Evolutionary conservation across 2,329 filamentous ascomycete species (phyloP).

Genomic region (Knufia petricola): DNA sequence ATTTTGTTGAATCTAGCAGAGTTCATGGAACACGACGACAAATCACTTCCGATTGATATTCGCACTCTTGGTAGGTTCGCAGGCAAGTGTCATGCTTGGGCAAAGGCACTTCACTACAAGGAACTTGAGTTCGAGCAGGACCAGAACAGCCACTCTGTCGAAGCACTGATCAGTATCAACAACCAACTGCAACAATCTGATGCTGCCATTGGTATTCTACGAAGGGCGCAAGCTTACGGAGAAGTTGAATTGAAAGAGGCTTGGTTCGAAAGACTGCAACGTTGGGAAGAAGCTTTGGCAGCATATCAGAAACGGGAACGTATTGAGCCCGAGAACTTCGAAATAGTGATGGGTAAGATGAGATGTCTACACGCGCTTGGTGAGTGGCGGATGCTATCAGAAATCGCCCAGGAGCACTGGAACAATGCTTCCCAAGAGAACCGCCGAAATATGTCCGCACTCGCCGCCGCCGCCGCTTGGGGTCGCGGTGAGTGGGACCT

Average conservation of each 20-base stretch:
- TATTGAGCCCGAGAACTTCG: constrained; percentile 68
- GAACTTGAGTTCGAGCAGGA: constrained; percentile 97
- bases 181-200: constrained; percentile 98
- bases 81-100: constrained; percentile 92
- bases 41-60: constrained; percentile 95
- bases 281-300: constrained; percentile 92
- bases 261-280: constrained; percentile 96
- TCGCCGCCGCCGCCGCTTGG: constrained; percentile 94
- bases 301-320: constrained; percentile 83
- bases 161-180: constrained; percentile 97
- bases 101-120: constrained; percentile 97
- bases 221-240: constrained; percentile 89
- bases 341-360: constrained; percentile 99
- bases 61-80: constrained; percentile 88
- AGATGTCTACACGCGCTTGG: constrained; percentile 91
- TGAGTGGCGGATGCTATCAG: constrained; percentile 90
- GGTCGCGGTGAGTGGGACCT: constrained; percentile 92
- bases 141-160: constrained; percentile 87
- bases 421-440: constrained; percentile 78
- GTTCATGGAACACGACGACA: constrained; percentile 99
- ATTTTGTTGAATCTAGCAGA: constrained; percentile 92
- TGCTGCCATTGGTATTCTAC: constrained; percentile 92
- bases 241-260: constrained; percentile 95
- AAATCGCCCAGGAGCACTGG: constrained; percentile 87
- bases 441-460: constrained; percentile 78